Conservation (phyloP, 2,329 filamentous ascomycete species). For the Cladosporium sp. region DNA sequence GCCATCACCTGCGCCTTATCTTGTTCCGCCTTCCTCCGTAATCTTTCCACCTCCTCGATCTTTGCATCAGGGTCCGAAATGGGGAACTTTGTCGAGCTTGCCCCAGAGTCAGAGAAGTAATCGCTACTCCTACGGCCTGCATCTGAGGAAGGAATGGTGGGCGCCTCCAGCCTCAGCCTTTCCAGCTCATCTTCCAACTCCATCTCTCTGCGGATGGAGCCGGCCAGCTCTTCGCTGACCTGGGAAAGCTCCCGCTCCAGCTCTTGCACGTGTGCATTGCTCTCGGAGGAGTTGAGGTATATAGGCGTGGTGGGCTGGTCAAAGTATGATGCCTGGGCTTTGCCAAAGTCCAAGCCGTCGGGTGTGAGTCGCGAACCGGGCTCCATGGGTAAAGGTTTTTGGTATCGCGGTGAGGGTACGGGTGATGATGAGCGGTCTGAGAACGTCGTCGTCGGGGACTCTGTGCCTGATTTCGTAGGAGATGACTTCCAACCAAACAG, state of each 20-base stretch:
- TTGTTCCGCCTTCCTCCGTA: slow-evolving; percentile 81
- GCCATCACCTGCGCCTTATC: slow-evolving; percentile 83
- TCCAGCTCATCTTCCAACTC: slow-evolving; percentile 94
- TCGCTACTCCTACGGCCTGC: slow-evolving; percentile 80
- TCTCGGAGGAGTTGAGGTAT: slow-evolving; percentile 31
- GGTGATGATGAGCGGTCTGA: slow-evolving; percentile 59
- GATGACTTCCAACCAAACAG: slow-evolving; percentile 65
- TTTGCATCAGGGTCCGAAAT: slow-evolving; percentile 56
- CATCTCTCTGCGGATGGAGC: slow-evolving; percentile 92
- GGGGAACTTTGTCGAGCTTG: slow-evolving; percentile 75
- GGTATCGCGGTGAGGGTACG: slow-evolving; percentile 47
- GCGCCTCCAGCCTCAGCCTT: slow-evolving; percentile 73
- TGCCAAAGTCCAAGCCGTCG: slow-evolving; percentile 47
- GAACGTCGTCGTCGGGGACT: slow-evolving; percentile 58
- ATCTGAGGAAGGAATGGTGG: slow-evolving; percentile 40
- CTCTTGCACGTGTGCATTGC: slow-evolving; percentile 64
- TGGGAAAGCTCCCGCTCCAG: slow-evolving; percentile 93
- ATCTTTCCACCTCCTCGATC: slow-evolving; percentile 71
- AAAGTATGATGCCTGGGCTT: slow-evolving; percentile 47
- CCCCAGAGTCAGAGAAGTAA: slow-evolving; percentile 95
- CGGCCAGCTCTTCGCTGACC: slow-evolving; percentile 87
- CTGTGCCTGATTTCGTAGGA: slow-evolving; percentile 47
- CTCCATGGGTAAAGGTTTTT: slow-evolving; percentile 26
- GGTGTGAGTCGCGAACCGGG: slow-evolving; percentile 37
- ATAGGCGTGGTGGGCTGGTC: slow-evolving; percentile 45